Evolutionary conservation across 805 yeast species (phyloP).

Genomic region (Barnettozyma sp.): DNA sequence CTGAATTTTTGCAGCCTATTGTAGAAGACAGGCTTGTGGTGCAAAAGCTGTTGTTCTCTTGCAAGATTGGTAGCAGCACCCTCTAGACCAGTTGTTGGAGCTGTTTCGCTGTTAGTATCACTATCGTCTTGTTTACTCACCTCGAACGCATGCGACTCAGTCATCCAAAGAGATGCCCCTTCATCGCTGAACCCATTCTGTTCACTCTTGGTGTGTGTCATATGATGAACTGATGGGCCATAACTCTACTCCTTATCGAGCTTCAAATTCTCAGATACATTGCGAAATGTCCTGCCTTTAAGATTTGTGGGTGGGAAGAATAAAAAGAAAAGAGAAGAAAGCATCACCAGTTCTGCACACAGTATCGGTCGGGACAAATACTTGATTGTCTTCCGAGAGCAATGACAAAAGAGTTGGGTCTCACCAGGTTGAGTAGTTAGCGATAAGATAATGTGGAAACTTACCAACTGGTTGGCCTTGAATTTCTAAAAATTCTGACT

Average conservation of each 20-base stretch:
- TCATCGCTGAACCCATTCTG: no score
- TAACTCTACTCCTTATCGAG: no score
- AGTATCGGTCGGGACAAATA: no score
- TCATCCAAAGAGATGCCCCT: no score
- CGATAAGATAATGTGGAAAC: slow-evolving; percentile 9
- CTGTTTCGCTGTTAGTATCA: slow-evolving; percentile 15
- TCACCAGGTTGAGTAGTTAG: neutral
- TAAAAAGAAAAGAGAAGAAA: no score
- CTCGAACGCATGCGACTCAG: neutral
- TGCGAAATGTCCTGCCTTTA: no score
- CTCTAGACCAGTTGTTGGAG: slow-evolving; percentile 26
- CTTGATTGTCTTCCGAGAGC: no score
- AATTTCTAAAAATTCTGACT: slow-evolving; percentile 23
- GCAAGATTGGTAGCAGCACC: slow-evolving; percentile 20
- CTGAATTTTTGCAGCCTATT: slow-evolving; percentile 22
- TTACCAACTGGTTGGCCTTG: slow-evolving; percentile 24
- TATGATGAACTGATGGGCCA: no score
- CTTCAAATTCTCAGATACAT: no score
- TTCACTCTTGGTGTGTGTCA: no score
- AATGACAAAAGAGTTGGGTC: neutral
- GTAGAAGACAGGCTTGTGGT: slow-evolving; percentile 12
- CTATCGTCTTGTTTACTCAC: neutral
- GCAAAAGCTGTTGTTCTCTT: slow-evolving; percentile 9
- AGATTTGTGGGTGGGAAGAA: no score
- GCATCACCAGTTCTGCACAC: no score